Percentiles rank a stretch among this genome's conserved stretches.
Conservation (phyloP, 192 early-diverging fungal species). For the Lunasporangiospora selenospora region DNA sequence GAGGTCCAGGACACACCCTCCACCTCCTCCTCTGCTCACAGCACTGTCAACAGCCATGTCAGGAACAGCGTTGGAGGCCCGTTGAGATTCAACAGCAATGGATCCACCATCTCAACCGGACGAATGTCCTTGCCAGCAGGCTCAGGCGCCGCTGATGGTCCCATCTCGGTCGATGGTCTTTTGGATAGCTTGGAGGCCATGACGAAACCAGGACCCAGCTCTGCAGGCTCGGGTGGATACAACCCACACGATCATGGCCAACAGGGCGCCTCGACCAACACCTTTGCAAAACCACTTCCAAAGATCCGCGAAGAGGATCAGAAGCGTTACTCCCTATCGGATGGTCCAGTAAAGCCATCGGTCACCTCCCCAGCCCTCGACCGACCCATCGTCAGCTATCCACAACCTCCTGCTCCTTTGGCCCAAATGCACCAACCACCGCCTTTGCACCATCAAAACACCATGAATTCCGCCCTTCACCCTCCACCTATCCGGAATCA, state of each 20-base stretch:
- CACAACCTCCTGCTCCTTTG: background rate
- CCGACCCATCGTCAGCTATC: slow-evolving; percentile 12
- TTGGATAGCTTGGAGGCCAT: slow-evolving; percentile 48
- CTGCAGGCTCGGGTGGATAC: background rate
- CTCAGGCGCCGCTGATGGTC: slow-evolving; percentile 11
- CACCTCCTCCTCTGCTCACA: background rate
- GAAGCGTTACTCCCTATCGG: slow-evolving; percentile 31
- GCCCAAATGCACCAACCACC: background rate
- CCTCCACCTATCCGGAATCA: no score
- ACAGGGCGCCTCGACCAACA: slow-evolving; percentile 1
- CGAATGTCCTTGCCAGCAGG: slow-evolving; percentile 8
- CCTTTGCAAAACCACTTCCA: slow-evolving; percentile 37
- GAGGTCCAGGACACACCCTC: background rate
- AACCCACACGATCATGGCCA: background rate
- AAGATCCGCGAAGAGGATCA: slow-evolving; percentile 20
- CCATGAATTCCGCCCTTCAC: no score
- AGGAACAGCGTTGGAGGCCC: no score
- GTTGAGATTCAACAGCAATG: background rate
- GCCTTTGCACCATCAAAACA: background rate
- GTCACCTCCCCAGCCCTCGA: slow-evolving; percentile 20
- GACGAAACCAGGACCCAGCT: slow-evolving; percentile 7
- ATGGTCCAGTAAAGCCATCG: slow-evolving; percentile 16
- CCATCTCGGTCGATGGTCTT: slow-evolving; percentile 35
- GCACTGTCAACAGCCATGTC: slow-evolving; percentile 33
- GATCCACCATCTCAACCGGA: slow-evolving; percentile 1